Evolutionary conservation across 2,329 filamentous ascomycete species (phyloP), one percentile per base, ranked within the genome.

Genomic region (Aspergillus fischeri): DNA sequence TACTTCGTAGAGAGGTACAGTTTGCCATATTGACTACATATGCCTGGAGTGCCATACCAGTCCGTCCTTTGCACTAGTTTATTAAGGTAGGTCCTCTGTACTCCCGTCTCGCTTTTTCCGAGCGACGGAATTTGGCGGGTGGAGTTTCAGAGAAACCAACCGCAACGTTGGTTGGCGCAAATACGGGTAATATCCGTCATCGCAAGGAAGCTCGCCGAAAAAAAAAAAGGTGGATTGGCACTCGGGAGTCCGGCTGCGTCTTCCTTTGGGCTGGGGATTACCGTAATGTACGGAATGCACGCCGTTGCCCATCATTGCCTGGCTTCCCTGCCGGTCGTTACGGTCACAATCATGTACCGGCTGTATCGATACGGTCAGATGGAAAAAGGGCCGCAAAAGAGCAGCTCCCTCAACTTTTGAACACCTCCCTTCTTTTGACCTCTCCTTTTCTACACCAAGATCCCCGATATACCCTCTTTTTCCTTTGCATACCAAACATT

Each of bases 361-460:
- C 63, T 63, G 62, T 66, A 61, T 61, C 64, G 65, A 66, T 69
- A 73, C 70, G 65, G 64, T 61, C 65, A 66, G 59, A 69, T 64
- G 67, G 67, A 67, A 70, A 70, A 64, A 52, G 58, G 60, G 58
- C 63, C 65, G 62, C 63, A 64, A 65, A 71, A 70, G 66, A 72
- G 68, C 68, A 70, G 63, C 64, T 63, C 66, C 67, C 63, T 60
- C 58, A 58, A 57, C 52, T 51, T 54, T 50, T 25, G n/a, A 42
- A 42, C 49, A 53, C 57, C 48, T 53, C 53, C 45, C 52, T 57
- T 54, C 55, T 56, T 62, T 58, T 65, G 65, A 64, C 63, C 65
- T 66, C 56, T 66, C 64, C 67, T 69, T 68, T 68, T 61, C 65
- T 68, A 70, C 68, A 68, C 62, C 62, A 74, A 70, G 66, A 67